These are phyloP conservation scores for Nitzschia sp. DNA, from an alignment of 108 stramenopile genomes.

Conservation along the genomic window DNA sequence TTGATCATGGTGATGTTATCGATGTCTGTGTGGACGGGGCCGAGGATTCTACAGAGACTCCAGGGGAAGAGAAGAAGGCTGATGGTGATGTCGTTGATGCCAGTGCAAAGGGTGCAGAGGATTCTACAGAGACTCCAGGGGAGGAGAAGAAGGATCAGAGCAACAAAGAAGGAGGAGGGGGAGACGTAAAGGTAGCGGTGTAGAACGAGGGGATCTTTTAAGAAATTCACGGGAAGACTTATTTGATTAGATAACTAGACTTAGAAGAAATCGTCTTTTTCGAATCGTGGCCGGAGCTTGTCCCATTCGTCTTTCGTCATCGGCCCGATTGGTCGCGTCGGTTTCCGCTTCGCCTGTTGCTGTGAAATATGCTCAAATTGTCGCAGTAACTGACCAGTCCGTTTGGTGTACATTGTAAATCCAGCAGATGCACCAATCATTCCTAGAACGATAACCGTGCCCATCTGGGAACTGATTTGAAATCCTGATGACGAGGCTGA, in stretches of 20 bases:
- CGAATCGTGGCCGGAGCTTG: conserved; percentile 56
- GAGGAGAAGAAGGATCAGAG: no score
- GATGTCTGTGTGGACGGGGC: no score
- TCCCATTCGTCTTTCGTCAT: conserved; percentile 67
- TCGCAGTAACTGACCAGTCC: conserved; percentile 54
- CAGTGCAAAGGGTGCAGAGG: no score
- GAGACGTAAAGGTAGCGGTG: no score
- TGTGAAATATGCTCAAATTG: conserved; percentile 50
- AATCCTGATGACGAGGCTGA: not conserved
- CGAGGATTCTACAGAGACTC: no score
- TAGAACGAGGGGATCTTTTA: no score
- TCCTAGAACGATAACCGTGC: conserved; percentile 34
- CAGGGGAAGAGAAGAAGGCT: no score
- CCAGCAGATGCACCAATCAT: conserved; percentile 70
- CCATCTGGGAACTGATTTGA: conserved; percentile 33
- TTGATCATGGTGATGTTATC: conserved; percentile 2
- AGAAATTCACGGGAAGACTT: no score
- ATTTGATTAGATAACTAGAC: no score
- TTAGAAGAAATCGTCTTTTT: conserved; percentile 63
- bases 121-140: no score
- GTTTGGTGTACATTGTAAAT: conserved; percentile 71
- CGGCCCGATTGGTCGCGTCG: conserved; percentile 61
- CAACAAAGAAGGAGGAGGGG: no score
- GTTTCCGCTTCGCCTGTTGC: conserved; percentile 38
- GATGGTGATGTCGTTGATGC: no score